Conservation (phyloP, 768 basidiomycete genomes). For the Mycena venus region DNA sequence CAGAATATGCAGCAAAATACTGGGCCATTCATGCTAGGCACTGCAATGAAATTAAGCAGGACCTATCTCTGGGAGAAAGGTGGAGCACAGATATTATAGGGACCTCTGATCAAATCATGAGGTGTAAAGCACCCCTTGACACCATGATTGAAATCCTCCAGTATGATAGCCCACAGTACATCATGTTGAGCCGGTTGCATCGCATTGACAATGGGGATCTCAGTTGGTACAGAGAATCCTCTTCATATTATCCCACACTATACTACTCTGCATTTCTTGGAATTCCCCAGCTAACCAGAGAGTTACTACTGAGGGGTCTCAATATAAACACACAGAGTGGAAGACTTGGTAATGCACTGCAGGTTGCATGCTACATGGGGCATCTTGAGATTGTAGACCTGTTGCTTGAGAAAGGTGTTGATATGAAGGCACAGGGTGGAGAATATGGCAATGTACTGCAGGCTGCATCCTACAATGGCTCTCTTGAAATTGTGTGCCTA, state of each 20-base stretch:
- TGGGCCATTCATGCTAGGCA: not conserved
- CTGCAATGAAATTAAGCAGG: not conserved
- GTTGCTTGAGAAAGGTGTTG: not conserved
- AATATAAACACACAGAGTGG: not conserved
- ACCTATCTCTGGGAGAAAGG: not conserved
- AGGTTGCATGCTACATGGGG: not conserved
- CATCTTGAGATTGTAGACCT: not conserved
- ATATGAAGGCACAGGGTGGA: not conserved
- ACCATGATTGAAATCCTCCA: not conserved
- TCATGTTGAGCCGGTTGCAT: not conserved
- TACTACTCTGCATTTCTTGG: not conserved
- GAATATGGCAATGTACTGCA: not conserved
- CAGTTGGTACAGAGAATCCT: not conserved
- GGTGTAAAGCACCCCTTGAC: not conserved
- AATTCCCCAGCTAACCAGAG: not conserved
- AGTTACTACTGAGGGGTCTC: not conserved
- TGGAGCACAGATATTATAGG: not conserved
- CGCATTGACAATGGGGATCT: not conserved
- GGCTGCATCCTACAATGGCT: not conserved
- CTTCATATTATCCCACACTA: not conserved
- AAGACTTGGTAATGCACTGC: not conserved
- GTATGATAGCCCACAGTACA: not conserved
- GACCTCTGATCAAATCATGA: not conserved
- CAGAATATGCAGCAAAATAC: not conserved
- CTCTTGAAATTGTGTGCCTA: not conserved